Evolutionary conservation across 768 basidiomycete genomes (phyloP), one percentile per base, ranked within the genome.

Genomic region (Melanogaster broomeanus): DNA sequence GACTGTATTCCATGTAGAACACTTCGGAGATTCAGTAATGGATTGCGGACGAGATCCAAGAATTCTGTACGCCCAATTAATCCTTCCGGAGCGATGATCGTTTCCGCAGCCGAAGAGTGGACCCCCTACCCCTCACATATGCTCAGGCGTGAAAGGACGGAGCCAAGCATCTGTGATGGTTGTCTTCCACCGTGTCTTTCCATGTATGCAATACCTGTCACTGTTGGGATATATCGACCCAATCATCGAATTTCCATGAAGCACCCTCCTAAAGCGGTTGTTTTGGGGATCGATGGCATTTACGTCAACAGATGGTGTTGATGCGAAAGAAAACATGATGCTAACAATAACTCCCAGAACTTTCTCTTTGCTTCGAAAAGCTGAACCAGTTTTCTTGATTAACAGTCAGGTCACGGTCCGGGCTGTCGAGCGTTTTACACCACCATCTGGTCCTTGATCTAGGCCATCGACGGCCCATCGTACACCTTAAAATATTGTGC

Each of bases 311-410:
- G 39, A 40, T 40, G 39, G 24, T 22, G 25, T 27, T 24, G 41
- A 24, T 25, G 41, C 41, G 24, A 27, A 30, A 9, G 31, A 33
- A n/a, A 44, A 4, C 0, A 24, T 35, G 44, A 41, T 41, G 45
- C 35, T 18, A 28, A 28, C 15, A 3, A 28, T 43, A n/a, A 15
- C n/a, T 34, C 44, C 34, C 16, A 24, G 44, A 50, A 21, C 48
- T 35, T 31, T 45, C 44, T 53, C 60, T 63, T 53, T n/a, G n/a
- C n/a, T n/a, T 52, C 51, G 5, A 22, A 60, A 43, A 38, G 64
- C 61, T 55, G 39, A 44, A 31, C 42, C 46, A 28, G 15, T 13
- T 49, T 27, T 41, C 34, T 52, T 25, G 10, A 42, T 52, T 25
- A 13, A 42, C 43, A 52, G 56, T 2, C 24, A 45, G 43, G 49